phyloP scores from a whole-genome alignment of 202 grass and related monocot species.

The Schoenoplectus tabernaemontani region DNA sequence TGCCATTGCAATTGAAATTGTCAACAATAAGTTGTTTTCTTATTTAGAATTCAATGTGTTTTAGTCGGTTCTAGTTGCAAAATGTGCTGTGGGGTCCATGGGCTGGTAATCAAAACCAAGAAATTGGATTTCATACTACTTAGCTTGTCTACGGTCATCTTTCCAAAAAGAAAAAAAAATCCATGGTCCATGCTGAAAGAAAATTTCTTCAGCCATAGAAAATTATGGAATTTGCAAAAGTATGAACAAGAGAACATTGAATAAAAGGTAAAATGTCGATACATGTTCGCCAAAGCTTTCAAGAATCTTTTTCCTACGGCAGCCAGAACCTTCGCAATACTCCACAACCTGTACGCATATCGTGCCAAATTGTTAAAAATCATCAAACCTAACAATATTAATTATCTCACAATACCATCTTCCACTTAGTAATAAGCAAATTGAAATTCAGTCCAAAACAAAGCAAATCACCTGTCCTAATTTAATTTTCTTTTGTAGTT shows the following conservation, averaged over 20 bases:
- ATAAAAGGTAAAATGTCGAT: constrained; percentile 12
- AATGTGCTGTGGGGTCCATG: background rate
- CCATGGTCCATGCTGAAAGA: background rate
- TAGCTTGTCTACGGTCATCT: background rate
- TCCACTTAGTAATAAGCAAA: background rate
- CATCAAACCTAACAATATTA: constrained; percentile 10
- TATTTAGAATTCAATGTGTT: background rate
- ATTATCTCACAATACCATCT: background rate
- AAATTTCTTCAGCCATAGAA: background rate
- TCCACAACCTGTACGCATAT: constrained; percentile 56
- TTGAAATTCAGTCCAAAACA: background rate
- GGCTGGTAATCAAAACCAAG: background rate
- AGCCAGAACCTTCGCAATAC: constrained; percentile 78
- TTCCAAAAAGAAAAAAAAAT: background rate
- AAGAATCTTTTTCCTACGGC: constrained; percentile 72
- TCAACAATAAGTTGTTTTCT: background rate
- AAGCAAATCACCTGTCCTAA: background rate
- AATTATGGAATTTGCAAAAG: constrained; percentile 1
- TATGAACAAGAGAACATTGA: constrained; percentile 23
- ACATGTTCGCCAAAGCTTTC: constrained; percentile 89
- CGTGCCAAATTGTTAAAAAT: constrained; percentile 6
- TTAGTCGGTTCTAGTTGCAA: no score
- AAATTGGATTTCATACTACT: background rate
- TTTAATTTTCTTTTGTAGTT: background rate
- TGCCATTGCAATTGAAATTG: background rate